Evolutionary conservation across 805 yeast genomes (phyloP).

Genomic region (Saccharomycopsis selenospora): DNA sequence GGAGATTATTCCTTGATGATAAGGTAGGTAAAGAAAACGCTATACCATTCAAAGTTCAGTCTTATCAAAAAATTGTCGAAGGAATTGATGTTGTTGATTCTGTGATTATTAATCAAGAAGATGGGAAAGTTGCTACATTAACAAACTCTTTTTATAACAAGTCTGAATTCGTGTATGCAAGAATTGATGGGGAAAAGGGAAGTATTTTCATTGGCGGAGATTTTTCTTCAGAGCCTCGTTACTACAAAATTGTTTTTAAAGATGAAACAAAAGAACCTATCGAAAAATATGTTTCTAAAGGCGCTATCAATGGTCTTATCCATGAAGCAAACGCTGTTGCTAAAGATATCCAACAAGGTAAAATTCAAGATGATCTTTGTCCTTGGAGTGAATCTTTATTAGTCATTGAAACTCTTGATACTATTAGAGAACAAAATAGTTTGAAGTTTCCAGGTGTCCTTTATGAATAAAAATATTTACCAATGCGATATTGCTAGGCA

Average conservation of each 20-base stretch:
- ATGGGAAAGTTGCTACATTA: constrained; percentile 37
- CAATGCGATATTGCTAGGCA: too few species aligned
- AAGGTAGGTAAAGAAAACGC: constrained; percentile 28
- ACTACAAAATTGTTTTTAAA: constrained; percentile 30
- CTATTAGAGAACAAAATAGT: constrained; percentile 36
- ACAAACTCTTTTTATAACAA: constrained; percentile 24
- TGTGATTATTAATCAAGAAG: constrained; percentile 32
- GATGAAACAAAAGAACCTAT: constrained; percentile 25
- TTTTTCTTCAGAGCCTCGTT: constrained; percentile 23
- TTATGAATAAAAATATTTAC: constrained; percentile 16
- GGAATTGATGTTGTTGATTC: constrained; percentile 38
- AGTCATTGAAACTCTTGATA: constrained; percentile 44
- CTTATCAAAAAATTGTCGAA: constrained; percentile 34
- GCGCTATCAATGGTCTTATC: constrained; percentile 42
- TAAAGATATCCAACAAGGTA: constrained; percentile 35
- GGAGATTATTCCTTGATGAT: constrained; percentile 34
- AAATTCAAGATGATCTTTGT: constrained; percentile 30
- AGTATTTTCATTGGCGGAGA: constrained; percentile 19
- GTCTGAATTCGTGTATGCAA: constrained; percentile 5
- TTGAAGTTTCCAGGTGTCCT: constrained; percentile 33
- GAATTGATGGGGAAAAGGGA: constrained; percentile 15
- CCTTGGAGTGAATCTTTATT: constrained; percentile 41
- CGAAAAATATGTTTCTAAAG: constrained; percentile 29
- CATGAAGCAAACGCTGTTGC: constrained; percentile 53
- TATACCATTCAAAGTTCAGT: constrained; percentile 21